Base-by-base conservation (phyloP, 2,329 filamentous ascomycete genomes). In the Botrytis tulipae region DNA sequence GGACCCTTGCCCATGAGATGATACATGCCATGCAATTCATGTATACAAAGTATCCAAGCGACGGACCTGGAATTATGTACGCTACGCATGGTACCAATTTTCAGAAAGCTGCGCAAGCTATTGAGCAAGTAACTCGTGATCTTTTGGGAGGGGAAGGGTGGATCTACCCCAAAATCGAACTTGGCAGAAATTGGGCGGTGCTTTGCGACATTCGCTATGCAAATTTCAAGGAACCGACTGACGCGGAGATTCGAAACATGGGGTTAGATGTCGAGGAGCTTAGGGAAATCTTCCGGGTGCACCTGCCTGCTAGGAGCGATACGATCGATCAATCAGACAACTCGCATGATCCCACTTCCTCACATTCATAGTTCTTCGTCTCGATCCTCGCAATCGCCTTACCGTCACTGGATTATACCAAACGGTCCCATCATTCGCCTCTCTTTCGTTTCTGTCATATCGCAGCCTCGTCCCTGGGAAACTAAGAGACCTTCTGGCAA, bases 1-100 rank as follows among this genome's bases (percentile, higher is more conserved):
- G 65, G 5, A 57, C 65, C 25, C 25, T 68, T 5, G 46, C 65
- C 18, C 48, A 68, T n/a, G 65, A 68, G 32, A 68, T 57, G 65
- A 32, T 68, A 10, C 65, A 42, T 42, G 46, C 46, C 25, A 40
- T 67, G 32, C 22, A 51, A 12, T 2, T 9, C 0, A 42, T 57
- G 35, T 68, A 51, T 67, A 10, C 14, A 6, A 51, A 37, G 16
- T 32, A 57, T 14, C 6, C 35, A 29, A 1, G 2, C 0, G 25
- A 29, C 1, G 16, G 10, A 54, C 10, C n/a, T 22, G 48, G 12
- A 32, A 10, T 32, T 25, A 8, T 10, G 0, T 10, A 35, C 22
- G 46, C 65, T 29, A 1, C 16, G 14, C 65, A 68, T n/a, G 29
- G 35, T 48, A 42, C 35, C 37, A 7, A 5, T 2, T 68, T 48